Evolutionary conservation across 2,329 filamentous ascomycete species (phyloP).

Genomic region (Hypomyces rosellus): DNA sequence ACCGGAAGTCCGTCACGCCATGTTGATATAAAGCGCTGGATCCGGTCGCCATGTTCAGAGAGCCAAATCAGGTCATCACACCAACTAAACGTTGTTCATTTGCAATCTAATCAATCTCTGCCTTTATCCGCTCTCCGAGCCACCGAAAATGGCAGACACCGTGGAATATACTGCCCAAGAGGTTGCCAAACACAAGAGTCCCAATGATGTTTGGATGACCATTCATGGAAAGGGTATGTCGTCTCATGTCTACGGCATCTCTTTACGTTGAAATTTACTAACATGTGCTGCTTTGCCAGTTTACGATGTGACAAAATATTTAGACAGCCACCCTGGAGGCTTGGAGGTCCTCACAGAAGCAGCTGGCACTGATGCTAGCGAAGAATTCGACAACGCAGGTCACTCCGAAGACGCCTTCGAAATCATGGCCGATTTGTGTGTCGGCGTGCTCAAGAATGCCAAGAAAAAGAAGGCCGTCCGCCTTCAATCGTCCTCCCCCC

Average conservation of each 20-base stretch:
- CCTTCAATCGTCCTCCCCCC: not conserved
- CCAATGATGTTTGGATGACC: slow-evolving; percentile 46
- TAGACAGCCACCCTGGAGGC: slow-evolving; percentile 62
- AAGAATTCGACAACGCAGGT: slow-evolving; percentile 77
- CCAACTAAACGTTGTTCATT: not conserved
- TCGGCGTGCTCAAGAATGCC: slow-evolving; percentile 33
- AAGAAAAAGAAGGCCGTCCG: slow-evolving; percentile 14
- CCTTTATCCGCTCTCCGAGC: not conserved
- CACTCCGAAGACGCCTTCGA: slow-evolving; percentile 60
- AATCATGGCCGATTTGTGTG: slow-evolving; percentile 31
- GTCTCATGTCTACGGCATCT: too few relatives aligned
- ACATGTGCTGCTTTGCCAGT: slow-evolving; percentile 30
- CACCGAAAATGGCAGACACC: not conserved
- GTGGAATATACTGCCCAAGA: slow-evolving; percentile 29
- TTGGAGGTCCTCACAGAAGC: slow-evolving; percentile 72
- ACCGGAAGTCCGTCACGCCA: too few relatives aligned
- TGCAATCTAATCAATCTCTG: not conserved
- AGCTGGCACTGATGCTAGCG: slow-evolving; percentile 69
- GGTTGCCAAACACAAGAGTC: slow-evolving; percentile 43
- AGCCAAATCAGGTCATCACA: slow-evolving; percentile 1
- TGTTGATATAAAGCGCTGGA: not conserved
- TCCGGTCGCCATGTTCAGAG: not conserved
- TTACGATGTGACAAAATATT: slow-evolving; percentile 52
- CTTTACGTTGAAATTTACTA: not conserved
- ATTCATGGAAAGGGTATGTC: slow-evolving; percentile 49